Evolutionary conservation across 2,329 filamentous ascomycete genomes (phyloP), one percentile per base, ranked within the genome.

Genomic region (Cladosporium oxysporum): DNA sequence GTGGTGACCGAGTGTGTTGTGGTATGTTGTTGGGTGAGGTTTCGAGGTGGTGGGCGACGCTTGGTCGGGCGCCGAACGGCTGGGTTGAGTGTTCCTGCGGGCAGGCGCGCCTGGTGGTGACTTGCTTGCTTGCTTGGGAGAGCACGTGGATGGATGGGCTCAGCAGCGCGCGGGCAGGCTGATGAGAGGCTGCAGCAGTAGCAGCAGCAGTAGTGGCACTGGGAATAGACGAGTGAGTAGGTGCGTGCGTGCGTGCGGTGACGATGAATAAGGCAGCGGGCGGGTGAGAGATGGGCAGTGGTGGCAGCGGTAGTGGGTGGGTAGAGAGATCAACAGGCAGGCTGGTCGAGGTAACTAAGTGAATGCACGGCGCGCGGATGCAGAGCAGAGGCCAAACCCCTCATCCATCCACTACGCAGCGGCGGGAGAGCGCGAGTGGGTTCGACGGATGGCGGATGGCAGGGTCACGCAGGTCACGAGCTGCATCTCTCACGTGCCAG

Each of bases 291-390:
- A 35, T 35, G 33, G 33, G 33, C 33, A 35, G n/a, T n/a, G 37
- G 37, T 18, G n/a, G 37, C n/a, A n/a, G 95, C 92, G 80, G 95
- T 95, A 91, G 95, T 80, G 95, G 95, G 31, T 31, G 52, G 52
- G 52, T 18, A 55, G 52, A 55, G 75, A 99, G 94, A 91, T 99
- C 99, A 88, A 99, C 89, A 50, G 23, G 41, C 41, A 47, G 29
- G 58, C 58, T 47, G 33, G 28, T 52, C 33, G 60, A 62, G 60
- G 47, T 28, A 31, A 37, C 37, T 18, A 59, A 26, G 18, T 44
- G 37, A 26, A 53, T 53, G 49, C 44, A 53, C 59, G 49, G 47
- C 47, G 47, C 47, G 60, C 60, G 60, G 60, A 62, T 62, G 60
- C 49, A 62, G n/a, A 26, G 60, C 60, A 55, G 33, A 53, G 60